Conservation (phyloP, 805 yeast genomes). For the Zygosaccharomyces bailii region DNA sequence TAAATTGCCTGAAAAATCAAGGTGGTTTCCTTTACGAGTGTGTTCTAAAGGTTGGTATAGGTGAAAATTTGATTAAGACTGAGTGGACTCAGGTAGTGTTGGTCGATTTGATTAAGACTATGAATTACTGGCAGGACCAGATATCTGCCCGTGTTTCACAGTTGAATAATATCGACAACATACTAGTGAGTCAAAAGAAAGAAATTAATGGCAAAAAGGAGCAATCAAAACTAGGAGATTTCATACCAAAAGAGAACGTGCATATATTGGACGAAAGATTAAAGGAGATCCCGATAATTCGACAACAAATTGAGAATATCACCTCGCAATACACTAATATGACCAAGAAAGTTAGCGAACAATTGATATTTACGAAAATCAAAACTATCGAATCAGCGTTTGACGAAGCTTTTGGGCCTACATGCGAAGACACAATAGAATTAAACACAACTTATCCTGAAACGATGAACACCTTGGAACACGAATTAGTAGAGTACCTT, state of each 20-base stretch:
- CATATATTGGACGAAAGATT: conserved; percentile 30
- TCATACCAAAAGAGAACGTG: conserved; percentile 42
- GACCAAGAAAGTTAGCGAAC: conserved; percentile 28
- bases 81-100: conserved; percentile 24
- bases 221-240: conserved; percentile 41
- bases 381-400: conserved; percentile 17
- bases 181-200: conserved; percentile 19
- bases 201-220: conserved; percentile 19
- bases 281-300: conserved; percentile 34
- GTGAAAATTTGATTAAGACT: conserved; percentile 27
- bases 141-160: conserved; percentile 35
- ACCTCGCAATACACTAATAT: conserved; percentile 31
- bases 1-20: conserved; percentile 48
- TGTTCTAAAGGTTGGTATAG: conserved; percentile 33
- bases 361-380: conserved; percentile 28
- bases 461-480: conserved; percentile 52
- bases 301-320: conserved; percentile 32
- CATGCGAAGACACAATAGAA: conserved; percentile 22
- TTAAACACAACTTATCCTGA: conserved; percentile 26
- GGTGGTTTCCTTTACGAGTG: conserved; percentile 39
- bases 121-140: conserved; percentile 33
- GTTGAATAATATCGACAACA: conserved; percentile 40
- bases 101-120: conserved; percentile 20
- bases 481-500: conserved; percentile 65
- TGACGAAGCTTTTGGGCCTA: conserved; percentile 25